Percentiles rank a stretch among this genome's conserved stretches.
Evolutionary conservation across 2,329 filamentous ascomycete genomes (phyloP).

Genomic region (Ophiocordyceps camponoti-leonardi): DNA sequence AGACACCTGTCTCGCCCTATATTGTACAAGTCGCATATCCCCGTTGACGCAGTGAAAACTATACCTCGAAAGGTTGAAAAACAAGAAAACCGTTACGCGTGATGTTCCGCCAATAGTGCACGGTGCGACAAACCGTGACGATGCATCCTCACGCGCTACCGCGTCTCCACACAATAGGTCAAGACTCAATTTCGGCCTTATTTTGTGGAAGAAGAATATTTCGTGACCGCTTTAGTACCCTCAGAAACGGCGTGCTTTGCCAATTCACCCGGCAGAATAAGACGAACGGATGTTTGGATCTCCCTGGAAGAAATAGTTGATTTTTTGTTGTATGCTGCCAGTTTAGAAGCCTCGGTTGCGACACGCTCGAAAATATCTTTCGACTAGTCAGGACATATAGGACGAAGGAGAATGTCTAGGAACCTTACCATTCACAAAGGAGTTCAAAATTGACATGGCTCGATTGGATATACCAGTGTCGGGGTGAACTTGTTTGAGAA

Average conservation of each 20-base stretch:
- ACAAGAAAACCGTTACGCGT: too few relatives aligned
- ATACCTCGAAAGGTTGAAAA: too few relatives aligned
- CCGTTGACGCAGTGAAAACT: too few relatives aligned
- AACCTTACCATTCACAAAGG: constrained; percentile 88
- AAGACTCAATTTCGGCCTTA: constrained; percentile 28
- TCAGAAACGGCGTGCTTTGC: constrained; percentile 99
- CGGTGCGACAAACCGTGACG: too few relatives aligned
- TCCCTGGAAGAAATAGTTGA: constrained; percentile 98
- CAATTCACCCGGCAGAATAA: constrained; percentile 95
- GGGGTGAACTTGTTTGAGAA: constrained; percentile 99
- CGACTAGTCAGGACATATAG: neutral
- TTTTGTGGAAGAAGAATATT: constrained; percentile 99
- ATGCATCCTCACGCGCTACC: too few relatives aligned
- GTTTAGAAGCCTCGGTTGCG: constrained; percentile 95
- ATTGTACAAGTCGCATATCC: too few relatives aligned
- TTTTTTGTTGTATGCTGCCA: constrained; percentile 99
- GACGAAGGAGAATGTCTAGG: constrained; percentile 4
- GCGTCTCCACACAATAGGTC: too few relatives aligned
- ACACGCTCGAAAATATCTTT: constrained; percentile 98
- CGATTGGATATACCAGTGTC: constrained; percentile 99
- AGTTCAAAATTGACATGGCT: constrained; percentile 99
- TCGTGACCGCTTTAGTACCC: constrained; percentile 99
- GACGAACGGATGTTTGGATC: constrained; percentile 96
- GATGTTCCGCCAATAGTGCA: too few relatives aligned
- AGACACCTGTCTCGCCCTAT: too few relatives aligned